Conservation (phyloP, 306 rosid genomes). For the Trifolium dubium region DNA sequence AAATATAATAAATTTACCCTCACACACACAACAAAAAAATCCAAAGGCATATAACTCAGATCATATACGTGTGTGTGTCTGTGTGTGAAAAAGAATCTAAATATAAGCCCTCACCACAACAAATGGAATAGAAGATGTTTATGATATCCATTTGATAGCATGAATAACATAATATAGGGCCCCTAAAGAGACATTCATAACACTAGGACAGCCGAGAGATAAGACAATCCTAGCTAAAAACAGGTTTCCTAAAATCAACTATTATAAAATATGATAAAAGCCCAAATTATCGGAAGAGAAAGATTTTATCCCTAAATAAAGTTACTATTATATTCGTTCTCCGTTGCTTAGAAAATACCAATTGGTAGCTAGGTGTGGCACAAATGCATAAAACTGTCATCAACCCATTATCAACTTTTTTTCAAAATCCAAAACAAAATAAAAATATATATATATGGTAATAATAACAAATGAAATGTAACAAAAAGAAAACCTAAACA, state of each 20-base stretch:
- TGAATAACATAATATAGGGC: slow-evolving; percentile 1
- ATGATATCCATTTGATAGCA: slow-evolving; percentile 8
- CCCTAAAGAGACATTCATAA: slow-evolving; percentile 21
- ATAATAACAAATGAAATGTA: slow-evolving; percentile 29
- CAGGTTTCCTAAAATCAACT: slow-evolving; percentile 7
- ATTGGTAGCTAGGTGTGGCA: background rate
- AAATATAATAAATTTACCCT: background rate
- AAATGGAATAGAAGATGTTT: slow-evolving; percentile 15
- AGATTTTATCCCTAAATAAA: background rate
- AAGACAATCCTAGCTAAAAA: background rate
- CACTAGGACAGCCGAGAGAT: background rate
- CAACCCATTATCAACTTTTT: slow-evolving; percentile 6
- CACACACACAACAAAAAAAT: slow-evolving; percentile 1
- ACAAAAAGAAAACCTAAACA: background rate
- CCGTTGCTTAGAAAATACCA: background rate
- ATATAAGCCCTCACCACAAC: slow-evolving; percentile 25
- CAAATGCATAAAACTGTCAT: slow-evolving; percentile 11
- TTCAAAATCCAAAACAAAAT: background rate
- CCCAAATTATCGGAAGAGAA: slow-evolving; percentile 6
- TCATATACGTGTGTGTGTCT: background rate
- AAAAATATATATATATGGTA: background rate
- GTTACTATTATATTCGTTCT: slow-evolving; percentile 2
- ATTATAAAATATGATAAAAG: background rate
- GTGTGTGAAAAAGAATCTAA: background rate
- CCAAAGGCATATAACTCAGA: slow-evolving; percentile 2